phyloP scores from a whole-genome alignment of 805 yeast species.

The Blastobotrys peoriensis region DNA sequence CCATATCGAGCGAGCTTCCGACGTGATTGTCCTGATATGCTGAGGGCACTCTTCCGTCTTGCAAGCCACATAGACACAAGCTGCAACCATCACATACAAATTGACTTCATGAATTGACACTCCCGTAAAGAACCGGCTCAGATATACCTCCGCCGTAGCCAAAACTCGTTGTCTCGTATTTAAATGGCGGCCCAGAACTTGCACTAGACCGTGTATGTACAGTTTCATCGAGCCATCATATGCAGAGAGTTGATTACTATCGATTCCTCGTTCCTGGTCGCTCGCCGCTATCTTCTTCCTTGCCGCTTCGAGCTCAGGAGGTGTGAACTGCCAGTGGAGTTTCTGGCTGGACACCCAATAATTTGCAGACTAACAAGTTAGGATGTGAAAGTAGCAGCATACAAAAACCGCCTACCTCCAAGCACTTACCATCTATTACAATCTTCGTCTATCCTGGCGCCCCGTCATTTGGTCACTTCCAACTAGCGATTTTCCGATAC shows the following conservation, averaged over 20 bases:
- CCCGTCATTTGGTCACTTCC: too few species aligned
- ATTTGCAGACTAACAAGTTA: slow-evolving; percentile 79
- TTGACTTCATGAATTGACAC: slow-evolving; percentile 78
- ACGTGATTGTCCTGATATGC: slow-evolving; percentile 75
- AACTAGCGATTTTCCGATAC: too few species aligned
- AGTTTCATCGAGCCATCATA: slow-evolving; percentile 43
- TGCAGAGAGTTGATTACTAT: slow-evolving; percentile 24
- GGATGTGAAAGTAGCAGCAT: too few species aligned
- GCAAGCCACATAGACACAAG: slow-evolving; percentile 84
- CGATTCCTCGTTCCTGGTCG: slow-evolving; percentile 31
- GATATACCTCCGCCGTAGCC: slow-evolving; percentile 82
- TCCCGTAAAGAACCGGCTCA: slow-evolving; percentile 67
- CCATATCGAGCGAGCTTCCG: slow-evolving; percentile 87
- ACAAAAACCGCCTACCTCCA: too few species aligned
- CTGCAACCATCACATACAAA: slow-evolving; percentile 70
- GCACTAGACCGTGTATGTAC: slow-evolving; percentile 67
- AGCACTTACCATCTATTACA: too few species aligned
- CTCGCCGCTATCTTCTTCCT: slow-evolving; percentile 29
- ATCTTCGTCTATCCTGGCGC: too few species aligned
- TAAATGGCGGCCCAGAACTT: slow-evolving; percentile 71
- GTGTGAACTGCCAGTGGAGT: slow-evolving; percentile 70
- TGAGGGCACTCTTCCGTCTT: slow-evolving; percentile 95
- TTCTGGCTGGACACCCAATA: slow-evolving; percentile 86
- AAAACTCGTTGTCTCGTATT: slow-evolving; percentile 75
- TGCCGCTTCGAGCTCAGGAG: slow-evolving; percentile 46